A percentile compares a stretch with the other conserved stretches of the same genome.
Conservation (phyloP, 148 eudicot genomes). For the Camellia granthamiana region DNA sequence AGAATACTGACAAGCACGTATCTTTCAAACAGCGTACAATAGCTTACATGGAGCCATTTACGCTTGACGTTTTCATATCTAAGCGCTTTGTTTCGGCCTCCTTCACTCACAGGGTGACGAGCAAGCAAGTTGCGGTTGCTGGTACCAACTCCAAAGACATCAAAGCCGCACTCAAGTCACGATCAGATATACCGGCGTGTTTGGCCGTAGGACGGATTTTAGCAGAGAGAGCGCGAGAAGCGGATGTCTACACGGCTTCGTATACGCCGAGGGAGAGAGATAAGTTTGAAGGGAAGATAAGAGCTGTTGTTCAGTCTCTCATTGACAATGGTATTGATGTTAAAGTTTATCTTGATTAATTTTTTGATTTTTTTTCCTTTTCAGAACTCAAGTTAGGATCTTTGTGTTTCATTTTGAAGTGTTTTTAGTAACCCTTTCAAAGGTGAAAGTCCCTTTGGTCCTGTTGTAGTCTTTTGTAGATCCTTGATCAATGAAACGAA, state of each 20-base stretch:
- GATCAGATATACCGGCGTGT: slow-evolving; percentile 93
- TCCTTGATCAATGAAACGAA: neutral
- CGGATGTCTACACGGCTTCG: slow-evolving; percentile 90
- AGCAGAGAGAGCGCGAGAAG: slow-evolving; percentile 85
- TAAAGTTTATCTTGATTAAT: slow-evolving; percentile 75
- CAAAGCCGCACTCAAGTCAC: slow-evolving; percentile 71
- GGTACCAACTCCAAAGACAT: slow-evolving; percentile 94
- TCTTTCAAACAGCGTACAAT: slow-evolving; percentile 87
- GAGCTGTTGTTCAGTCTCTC: slow-evolving; percentile 94
- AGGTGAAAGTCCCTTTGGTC: neutral
- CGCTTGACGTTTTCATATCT: slow-evolving; percentile 82
- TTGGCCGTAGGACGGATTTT: slow-evolving; percentile 74
- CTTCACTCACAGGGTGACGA: slow-evolving; percentile 83
- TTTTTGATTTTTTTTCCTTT: neutral
- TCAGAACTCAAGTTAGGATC: no score
- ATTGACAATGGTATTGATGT: slow-evolving; percentile 90
- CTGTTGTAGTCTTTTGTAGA: slow-evolving; percentile 2
- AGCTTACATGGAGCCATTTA: slow-evolving; percentile 97
- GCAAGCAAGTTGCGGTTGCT: slow-evolving; percentile 91
- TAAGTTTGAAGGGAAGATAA: slow-evolving; percentile 91
- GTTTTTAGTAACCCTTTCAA: neutral
- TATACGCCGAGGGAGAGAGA: slow-evolving; percentile 91
- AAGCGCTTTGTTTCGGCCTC: slow-evolving; percentile 96
- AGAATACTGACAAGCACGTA: slow-evolving; percentile 77
- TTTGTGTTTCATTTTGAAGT: neutral